Evolutionary conservation across 768 basidiomycete species (phyloP).

Genomic region (Gymnopilus junonius): DNA sequence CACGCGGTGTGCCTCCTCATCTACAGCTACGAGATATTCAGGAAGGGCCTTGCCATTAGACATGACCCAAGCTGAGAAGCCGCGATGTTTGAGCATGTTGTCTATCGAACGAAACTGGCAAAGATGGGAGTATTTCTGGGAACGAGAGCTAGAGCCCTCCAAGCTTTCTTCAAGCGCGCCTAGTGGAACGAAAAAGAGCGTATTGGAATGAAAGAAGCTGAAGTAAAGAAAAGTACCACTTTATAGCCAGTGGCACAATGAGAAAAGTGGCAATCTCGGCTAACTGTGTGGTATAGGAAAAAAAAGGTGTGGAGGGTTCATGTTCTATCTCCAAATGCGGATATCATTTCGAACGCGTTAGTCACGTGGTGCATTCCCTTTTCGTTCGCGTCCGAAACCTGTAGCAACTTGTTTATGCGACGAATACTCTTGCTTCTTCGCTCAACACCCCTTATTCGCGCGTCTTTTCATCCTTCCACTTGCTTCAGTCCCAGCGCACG

Average conservation of each 20-base stretch:
- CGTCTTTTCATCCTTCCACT: background rate
- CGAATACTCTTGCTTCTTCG: background rate
- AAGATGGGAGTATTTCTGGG: background rate
- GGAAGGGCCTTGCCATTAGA: slow-evolving; percentile 51
- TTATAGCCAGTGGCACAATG: background rate
- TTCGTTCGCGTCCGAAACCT: slow-evolving; percentile 1
- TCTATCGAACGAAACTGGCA: background rate
- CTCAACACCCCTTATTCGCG: background rate
- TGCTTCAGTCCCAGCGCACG: too few species aligned
- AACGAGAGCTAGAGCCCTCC: background rate
- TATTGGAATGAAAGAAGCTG: too few species aligned
- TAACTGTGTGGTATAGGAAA: background rate
- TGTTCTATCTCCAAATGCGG: slow-evolving; percentile 12
- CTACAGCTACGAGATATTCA: slow-evolving; percentile 61
- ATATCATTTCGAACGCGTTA: slow-evolving; percentile 12
- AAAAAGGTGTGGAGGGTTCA: slow-evolving; percentile 14
- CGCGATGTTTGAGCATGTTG: slow-evolving; percentile 56
- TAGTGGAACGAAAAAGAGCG: background rate
- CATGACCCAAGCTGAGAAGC: slow-evolving; percentile 74
- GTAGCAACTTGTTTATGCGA: background rate
- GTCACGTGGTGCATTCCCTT: slow-evolving; percentile 11
- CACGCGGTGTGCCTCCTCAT: slow-evolving; percentile 45
- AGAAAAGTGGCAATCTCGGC: background rate
- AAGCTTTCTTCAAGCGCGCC: background rate
- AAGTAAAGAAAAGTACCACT: too few species aligned